Percentiles rank a stretch among this genome's conserved stretches.
Conservation (phyloP, 108 stramenopile species). For the Cyclotella choctawhatcheeana region DNA sequence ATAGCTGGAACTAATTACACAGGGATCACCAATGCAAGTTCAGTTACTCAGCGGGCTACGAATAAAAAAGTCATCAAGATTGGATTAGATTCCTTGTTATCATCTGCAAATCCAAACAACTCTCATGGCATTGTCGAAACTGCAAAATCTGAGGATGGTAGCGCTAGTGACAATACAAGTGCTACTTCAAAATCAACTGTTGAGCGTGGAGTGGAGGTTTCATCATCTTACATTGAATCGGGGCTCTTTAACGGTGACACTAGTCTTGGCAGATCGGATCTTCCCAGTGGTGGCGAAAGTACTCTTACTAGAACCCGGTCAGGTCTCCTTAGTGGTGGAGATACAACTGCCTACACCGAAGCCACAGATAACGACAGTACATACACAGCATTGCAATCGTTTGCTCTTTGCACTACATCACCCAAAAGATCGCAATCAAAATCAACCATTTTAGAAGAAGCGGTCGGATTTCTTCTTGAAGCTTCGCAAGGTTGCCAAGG, state of each 20-base stretch:
- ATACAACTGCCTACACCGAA: not conserved
- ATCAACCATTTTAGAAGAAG: not conserved
- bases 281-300: not conserved
- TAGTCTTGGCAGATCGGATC: not conserved
- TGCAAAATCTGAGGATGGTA: not conserved
- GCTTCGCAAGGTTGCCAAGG: constrained; percentile 2
- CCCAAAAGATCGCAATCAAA: not conserved
- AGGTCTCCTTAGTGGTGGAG: not conserved
- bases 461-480: not conserved
- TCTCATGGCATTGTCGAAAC: not conserved
- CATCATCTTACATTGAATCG: not conserved
- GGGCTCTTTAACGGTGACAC: not conserved
- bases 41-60: not conserved
- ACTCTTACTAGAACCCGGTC: not conserved
- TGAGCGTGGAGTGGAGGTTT: not conserved
- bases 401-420: not conserved
- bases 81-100: not conserved
- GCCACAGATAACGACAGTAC: not conserved
- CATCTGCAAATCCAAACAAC: not conserved
- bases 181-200: not conserved
- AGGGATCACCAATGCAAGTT: not conserved
- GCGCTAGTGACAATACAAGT: not conserved
- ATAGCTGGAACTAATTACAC: not conserved
- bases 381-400: not conserved
- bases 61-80: not conserved